Base-by-base conservation (phyloP, 2,329 filamentous ascomycete species). In the Periconia sp. region DNA sequence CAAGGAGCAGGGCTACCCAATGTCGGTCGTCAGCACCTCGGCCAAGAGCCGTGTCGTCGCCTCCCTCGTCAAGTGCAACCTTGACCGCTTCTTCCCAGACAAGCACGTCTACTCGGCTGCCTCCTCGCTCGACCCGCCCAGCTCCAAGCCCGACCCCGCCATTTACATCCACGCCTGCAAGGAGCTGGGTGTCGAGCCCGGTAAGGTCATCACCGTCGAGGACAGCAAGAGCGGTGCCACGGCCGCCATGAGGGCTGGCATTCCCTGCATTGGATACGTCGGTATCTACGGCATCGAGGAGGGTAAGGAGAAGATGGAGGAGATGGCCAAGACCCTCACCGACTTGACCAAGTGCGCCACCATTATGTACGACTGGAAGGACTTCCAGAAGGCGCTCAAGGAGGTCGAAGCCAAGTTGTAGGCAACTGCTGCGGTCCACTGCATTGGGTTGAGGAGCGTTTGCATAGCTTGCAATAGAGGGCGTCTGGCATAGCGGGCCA, bases 101-200 rank as follows among this genome's bases (percentile, higher is more conserved):
- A 81, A 89, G 57, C 79, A 84, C 56, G 80, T 95, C 68, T 96
- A 88, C 80, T 89, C 85, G 31, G 91, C 91, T 41, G 89, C 89
- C 43, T 89, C 85, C 22, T 89, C 85, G 45, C 80, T 96, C 57
- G 76, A 82, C 43, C 83, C 78, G 63, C 91, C 91, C n/a, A 92
- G 89, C 41, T 88, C 84, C 71, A 96, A 96, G 81, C 91, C 91
- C 12, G 88, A 95, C 72, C 91, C 92, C 13, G 88, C 89, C 56
- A 87, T 96, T 73, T 96, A 96, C 76, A 73, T 90, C 52, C 81
- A 86, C 69, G 88, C 91, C 16, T 82, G 91, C 66, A 74, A 90
- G 72, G 75, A 82, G 65, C 79, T 95, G 37, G 86, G 86, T 49
- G 87, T 87, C 73, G 82, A 80, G 60, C 76, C 89, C 2, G 75